A percentile compares a stretch with the other conserved stretches of the same genome.
phyloP scores from a whole-genome alignment of 352 stramenopile genomes.

The Elongisporangium prolatum region DNA sequence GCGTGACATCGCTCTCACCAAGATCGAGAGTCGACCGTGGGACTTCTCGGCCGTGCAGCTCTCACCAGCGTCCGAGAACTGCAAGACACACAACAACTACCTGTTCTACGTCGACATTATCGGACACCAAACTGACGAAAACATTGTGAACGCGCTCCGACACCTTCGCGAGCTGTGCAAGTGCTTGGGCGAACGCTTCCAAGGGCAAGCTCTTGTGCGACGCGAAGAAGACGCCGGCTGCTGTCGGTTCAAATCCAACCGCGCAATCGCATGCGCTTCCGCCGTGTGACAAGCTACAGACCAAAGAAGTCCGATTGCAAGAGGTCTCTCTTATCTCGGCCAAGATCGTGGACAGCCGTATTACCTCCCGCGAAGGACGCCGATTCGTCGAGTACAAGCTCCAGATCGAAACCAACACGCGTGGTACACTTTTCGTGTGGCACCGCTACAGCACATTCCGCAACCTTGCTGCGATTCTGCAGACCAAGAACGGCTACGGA shows the following conservation, averaged over 20 bases:
- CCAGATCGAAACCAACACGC: conserved; percentile 69
- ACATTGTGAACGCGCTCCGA: conserved; percentile 66
- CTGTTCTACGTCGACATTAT: conserved; percentile 76
- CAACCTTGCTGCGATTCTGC: conserved; percentile 64
- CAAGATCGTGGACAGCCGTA: conserved; percentile 66
- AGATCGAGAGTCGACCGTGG: conserved; percentile 74
- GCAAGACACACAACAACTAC: conserved; percentile 73
- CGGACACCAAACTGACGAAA: conserved; percentile 57
- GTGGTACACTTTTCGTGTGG: conserved; percentile 64
- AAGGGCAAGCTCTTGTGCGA: conserved; percentile 59
- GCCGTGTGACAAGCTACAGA: conserved; percentile 41
- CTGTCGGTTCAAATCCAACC: conserved; percentile 32
- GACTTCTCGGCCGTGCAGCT: conserved; percentile 44
- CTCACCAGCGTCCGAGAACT: conserved; percentile 16
- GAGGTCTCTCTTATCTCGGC: conserved; percentile 62
- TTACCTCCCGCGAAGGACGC: conserved; percentile 59
- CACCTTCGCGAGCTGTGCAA: conserved; percentile 77
- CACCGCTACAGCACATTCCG: conserved; percentile 77
- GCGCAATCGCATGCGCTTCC: conserved; percentile 19
- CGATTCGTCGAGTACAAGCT: conserved; percentile 78
- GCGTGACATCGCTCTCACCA: conserved; percentile 57
- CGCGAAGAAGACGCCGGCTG: conserved; percentile 47
- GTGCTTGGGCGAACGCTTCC: conserved; percentile 81
- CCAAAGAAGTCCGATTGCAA: conserved; percentile 57
- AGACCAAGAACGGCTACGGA: conserved; percentile 76